A percentile compares a stretch with the other conserved stretches of the same genome.
Evolutionary conservation across 2,329 filamentous ascomycete species (phyloP).

Genomic region (Lecanosticta acicola): DNA sequence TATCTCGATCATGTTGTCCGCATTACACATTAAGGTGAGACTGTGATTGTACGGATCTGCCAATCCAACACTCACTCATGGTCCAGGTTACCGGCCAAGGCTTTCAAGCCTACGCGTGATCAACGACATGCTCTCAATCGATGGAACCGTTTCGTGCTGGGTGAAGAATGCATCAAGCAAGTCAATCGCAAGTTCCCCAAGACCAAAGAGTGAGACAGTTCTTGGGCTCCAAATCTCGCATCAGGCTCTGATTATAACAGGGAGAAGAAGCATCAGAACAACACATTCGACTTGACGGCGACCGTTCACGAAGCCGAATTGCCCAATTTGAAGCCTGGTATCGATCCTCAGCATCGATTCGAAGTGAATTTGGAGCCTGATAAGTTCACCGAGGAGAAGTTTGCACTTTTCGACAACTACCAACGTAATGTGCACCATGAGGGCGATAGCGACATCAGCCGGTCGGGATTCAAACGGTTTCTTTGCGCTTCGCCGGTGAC

Average conservation of each 20-base stretch:
- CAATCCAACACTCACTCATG: constrained; percentile 7
- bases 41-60: background rate
- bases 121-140: constrained; percentile 71
- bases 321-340: constrained; percentile 42
- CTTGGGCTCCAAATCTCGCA: background rate
- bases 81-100: constrained; percentile 54
- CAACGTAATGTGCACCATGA: constrained; percentile 70
- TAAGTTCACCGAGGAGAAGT: constrained; percentile 71
- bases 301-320: constrained; percentile 66
- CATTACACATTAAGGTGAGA: constrained; percentile 69
- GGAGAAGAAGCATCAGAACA: constrained; percentile 57
- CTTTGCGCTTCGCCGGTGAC: constrained; percentile 64
- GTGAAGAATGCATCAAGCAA: constrained; percentile 61
- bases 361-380: constrained; percentile 65
- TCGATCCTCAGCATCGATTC: constrained; percentile 59
- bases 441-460: constrained; percentile 52
- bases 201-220: constrained; percentile 54
- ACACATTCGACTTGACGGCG: constrained; percentile 60
- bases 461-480: constrained; percentile 62
- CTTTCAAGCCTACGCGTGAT: constrained; percentile 62
- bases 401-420: constrained; percentile 64
- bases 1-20: constrained; percentile 77
- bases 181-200: constrained; percentile 60
- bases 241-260: constrained; percentile 28
- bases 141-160: constrained; percentile 67